Conservation (phyloP, 257 asterid genomes). For the Fraxinus quadrangulata region DNA sequence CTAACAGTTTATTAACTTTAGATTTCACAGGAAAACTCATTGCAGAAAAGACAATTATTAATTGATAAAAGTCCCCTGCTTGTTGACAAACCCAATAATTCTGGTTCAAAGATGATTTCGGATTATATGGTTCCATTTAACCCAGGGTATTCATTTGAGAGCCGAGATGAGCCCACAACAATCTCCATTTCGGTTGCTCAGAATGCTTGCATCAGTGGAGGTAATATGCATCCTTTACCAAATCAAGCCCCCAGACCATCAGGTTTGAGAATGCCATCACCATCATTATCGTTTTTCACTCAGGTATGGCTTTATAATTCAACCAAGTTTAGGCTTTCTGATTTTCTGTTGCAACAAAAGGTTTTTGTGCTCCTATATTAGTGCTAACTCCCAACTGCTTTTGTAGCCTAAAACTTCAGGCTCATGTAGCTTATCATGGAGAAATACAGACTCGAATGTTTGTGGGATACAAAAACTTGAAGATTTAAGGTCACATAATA, state of each 20-base stretch:
- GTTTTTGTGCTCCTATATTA: conserved; percentile 20
- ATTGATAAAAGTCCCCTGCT: conserved; percentile 28
- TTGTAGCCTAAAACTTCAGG: conserved; percentile 77
- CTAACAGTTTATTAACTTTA: conserved; percentile 14
- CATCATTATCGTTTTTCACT: conserved; percentile 82
- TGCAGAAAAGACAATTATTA: conserved; percentile 39
- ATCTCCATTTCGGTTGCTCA: conserved; percentile 34
- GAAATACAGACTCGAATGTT: conserved; percentile 38
- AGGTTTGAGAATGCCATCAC: conserved; percentile 93
- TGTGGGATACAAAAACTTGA: conserved; percentile 43
- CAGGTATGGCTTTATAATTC: conserved; percentile 56
- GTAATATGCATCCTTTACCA: conserved; percentile 38
- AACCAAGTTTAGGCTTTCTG: conserved; percentile 16
- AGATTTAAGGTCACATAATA: conserved; percentile 38
- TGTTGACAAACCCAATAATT: conserved; percentile 38
- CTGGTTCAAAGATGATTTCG: conserved; percentile 41
- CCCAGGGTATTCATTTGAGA: conserved; percentile 35
- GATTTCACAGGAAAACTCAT: conserved; percentile 48
- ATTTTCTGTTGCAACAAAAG: neutral
- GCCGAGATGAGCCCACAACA: conserved; percentile 34
- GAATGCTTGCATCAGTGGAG: conserved; percentile 39
- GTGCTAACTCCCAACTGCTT: conserved; percentile 29
- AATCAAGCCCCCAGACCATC: conserved; percentile 61
- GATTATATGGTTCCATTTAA: conserved; percentile 34
- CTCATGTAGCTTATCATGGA: conserved; percentile 33